Conservation (phyloP, 495 filamentous ascomycete species). For the Penicillium samsonianum region DNA sequence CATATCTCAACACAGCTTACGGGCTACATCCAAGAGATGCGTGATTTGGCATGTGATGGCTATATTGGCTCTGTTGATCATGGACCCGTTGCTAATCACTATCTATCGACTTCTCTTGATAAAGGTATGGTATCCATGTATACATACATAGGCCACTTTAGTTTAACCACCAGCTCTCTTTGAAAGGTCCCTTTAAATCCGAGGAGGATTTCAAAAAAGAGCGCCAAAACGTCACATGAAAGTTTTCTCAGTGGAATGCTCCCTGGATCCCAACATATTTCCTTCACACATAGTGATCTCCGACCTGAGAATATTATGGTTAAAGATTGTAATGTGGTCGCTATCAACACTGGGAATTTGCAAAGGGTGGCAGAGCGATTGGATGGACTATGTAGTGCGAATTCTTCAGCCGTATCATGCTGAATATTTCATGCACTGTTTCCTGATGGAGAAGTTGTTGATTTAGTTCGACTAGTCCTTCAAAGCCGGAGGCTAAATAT, state of each 20-base stretch:
- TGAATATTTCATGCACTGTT: too few relatives aligned
- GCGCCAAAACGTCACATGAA: background rate
- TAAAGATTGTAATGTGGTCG: too few relatives aligned
- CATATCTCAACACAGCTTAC: slow-evolving; percentile 21
- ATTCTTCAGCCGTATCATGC: too few relatives aligned
- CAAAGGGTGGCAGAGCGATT: too few relatives aligned
- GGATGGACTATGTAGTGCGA: too few relatives aligned
- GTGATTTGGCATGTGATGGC: slow-evolving; percentile 13
- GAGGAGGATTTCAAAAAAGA: background rate
- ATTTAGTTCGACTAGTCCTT: too few relatives aligned
- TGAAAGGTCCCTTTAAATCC: background rate
- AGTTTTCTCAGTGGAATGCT: slow-evolving; percentile 9
- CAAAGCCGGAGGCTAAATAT: too few relatives aligned
- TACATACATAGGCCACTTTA: background rate
- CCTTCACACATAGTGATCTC: background rate
- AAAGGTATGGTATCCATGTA: background rate
- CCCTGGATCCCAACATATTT: slow-evolving; percentile 18
- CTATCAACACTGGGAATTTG: too few relatives aligned
- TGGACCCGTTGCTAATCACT: slow-evolving; percentile 24
- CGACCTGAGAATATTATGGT: background rate
- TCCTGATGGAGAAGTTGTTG: too few relatives aligned
- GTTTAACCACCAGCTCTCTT: background rate
- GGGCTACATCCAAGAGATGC: slow-evolving; percentile 23
- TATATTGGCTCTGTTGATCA: slow-evolving; percentile 27
- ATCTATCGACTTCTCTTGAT: background rate